These are phyloP conservation scores for Tulasnella sp. DNA, from an alignment of 768 basidiomycete genomes.

Conservation along the genomic window DNA sequence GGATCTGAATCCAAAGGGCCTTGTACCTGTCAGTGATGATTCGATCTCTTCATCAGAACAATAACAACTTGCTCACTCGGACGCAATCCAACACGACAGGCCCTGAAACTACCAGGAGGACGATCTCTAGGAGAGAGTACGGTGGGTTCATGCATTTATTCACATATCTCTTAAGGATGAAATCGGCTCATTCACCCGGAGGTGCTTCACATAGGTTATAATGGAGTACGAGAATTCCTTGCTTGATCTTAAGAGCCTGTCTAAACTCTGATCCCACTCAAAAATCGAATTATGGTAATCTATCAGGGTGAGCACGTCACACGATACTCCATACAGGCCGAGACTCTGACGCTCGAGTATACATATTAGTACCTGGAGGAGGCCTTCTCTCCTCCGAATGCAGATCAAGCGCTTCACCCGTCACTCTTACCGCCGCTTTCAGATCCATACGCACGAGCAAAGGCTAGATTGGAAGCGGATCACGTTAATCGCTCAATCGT, in stretches of 20 bases:
- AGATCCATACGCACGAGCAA: conserved; percentile 57
- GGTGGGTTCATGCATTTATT: neutral
- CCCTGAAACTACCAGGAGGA: neutral
- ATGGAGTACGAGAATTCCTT: conserved; percentile 8
- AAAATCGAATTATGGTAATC: too few relatives aligned
- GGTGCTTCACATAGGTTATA: neutral
- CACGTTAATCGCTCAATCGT: conserved; percentile 53
- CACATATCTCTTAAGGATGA: too few relatives aligned
- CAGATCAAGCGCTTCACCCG: conserved; percentile 17
- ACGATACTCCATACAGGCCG: too few relatives aligned
- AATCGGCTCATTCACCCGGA: too few relatives aligned
- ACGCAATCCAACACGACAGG: neutral
- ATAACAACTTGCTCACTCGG: too few relatives aligned
- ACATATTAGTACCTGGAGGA: conserved; percentile 6
- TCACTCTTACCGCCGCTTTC: conserved; percentile 47
- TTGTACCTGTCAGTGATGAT: conserved; percentile 54
- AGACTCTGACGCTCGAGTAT: too few relatives aligned
- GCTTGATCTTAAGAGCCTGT: too few relatives aligned
- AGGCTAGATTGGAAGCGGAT: conserved; percentile 58
- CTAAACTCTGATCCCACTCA: too few relatives aligned
- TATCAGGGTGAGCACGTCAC: too few relatives aligned
- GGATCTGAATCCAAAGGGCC: conserved; percentile 71
- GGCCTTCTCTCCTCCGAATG: conserved; percentile 5
- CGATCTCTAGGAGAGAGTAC: conserved; percentile 5
- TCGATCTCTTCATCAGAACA: too few relatives aligned